These are phyloP conservation scores for Mycosphaerella arachidis DNA, from an alignment of 2,329 filamentous ascomycete species.

Conservation along the genomic window DNA sequence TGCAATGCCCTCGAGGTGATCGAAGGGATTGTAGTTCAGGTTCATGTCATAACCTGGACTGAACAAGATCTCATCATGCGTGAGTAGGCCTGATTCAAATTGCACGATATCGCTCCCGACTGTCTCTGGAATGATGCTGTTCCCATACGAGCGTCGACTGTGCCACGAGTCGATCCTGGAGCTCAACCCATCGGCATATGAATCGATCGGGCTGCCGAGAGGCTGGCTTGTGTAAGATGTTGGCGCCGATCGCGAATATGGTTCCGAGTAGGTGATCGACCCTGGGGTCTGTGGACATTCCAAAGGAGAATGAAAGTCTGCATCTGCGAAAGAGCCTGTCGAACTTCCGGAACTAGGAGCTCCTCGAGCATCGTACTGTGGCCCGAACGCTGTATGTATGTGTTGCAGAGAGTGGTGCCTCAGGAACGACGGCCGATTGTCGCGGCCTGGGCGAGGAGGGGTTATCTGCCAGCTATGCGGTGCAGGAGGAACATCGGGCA, in stretches of 20 bases:
- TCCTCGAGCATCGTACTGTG: slow-evolving; percentile 39
- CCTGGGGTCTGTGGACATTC: slow-evolving; percentile 47
- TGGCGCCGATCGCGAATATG: slow-evolving; percentile 32
- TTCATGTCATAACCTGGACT: slow-evolving; percentile 29
- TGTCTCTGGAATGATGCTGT: not conserved
- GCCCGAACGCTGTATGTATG: slow-evolving; percentile 39
- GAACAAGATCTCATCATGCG: slow-evolving; percentile 32
- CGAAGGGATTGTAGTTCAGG: slow-evolving; percentile 19
- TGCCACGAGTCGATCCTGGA: slow-evolving; percentile 46
- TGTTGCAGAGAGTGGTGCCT: slow-evolving; percentile 40
- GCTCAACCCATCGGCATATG: slow-evolving; percentile 37
- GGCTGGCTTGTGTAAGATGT: slow-evolving; percentile 18
- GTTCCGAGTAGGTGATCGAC: slow-evolving; percentile 38
- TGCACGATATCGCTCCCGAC: not conserved
- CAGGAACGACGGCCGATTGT: slow-evolving; percentile 29
- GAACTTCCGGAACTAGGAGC: slow-evolving; percentile 45
- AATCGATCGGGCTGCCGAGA: slow-evolving; percentile 21
- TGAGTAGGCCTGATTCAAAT: slow-evolving; percentile 9
- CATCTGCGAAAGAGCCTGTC: slow-evolving; percentile 45
- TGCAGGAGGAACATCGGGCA: slow-evolving; percentile 16
- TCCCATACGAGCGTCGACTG: slow-evolving; percentile 24
- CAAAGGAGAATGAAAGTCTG: slow-evolving; percentile 45
- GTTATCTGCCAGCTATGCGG: slow-evolving; percentile 35
- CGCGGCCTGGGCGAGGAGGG: slow-evolving; percentile 27
- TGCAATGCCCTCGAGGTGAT: slow-evolving; percentile 16